These are phyloP conservation scores for Beverwykella pulmonaria DNA, from an alignment of 495 filamentous ascomycete genomes.

Conservation along the genomic window DNA sequence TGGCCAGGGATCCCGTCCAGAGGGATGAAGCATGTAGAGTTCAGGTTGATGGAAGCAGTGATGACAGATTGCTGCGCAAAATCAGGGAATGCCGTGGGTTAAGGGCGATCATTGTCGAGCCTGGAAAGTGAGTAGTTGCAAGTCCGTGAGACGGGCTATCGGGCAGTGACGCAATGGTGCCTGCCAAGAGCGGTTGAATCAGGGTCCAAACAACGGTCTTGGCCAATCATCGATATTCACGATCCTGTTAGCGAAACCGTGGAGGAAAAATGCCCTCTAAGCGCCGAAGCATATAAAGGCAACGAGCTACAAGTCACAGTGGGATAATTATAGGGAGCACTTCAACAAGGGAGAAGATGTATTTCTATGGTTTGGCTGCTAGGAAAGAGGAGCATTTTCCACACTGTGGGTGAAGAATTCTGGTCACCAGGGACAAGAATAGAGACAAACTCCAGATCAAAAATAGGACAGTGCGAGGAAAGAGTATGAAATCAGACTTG, in stretches of 20 bases:
- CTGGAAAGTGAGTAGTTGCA: constrained; percentile 15
- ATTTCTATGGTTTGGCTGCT: too few species aligned
- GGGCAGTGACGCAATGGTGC: constrained; percentile 19
- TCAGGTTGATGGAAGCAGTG: constrained; percentile 1
- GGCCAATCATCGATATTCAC: constrained; percentile 21
- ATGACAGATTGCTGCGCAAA: neutral
- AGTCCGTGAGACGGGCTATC: neutral
- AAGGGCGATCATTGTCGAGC: constrained; percentile 7
- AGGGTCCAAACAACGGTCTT: neutral
- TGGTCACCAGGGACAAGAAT: too few species aligned
- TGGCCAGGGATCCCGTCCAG: neutral
- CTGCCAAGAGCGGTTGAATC: constrained; percentile 12
- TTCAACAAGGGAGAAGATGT: too few species aligned
- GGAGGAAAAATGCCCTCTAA: neutral
- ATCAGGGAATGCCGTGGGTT: constrained; percentile 13
- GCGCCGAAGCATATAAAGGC: neutral
- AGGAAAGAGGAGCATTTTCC: too few species aligned
- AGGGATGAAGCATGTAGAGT: neutral
- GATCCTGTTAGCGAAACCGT: neutral
- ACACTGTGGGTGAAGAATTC: too few species aligned
- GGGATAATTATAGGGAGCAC: too few species aligned
- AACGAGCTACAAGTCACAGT: too few species aligned
- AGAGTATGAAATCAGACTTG: neutral
- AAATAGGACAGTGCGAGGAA: too few species aligned
- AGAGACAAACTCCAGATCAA: too few species aligned